Evolutionary conservation across 2,329 filamentous ascomycete genomes (phyloP).

Genomic region (Pseudogymnoascus destructans): DNA sequence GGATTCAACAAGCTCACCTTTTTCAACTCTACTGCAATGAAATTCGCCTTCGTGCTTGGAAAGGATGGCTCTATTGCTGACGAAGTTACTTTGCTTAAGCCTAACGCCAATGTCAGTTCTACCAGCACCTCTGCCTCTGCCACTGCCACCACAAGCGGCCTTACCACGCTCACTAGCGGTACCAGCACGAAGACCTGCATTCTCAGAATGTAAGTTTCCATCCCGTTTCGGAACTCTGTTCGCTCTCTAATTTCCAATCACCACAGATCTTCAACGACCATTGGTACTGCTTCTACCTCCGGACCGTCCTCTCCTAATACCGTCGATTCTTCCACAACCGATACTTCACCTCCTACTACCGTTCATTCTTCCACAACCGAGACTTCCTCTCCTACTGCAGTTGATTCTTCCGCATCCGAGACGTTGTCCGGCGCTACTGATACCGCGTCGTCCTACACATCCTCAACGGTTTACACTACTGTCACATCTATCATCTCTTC

Average conservation of each 20-base stretch:
- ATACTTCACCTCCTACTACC: not conserved
- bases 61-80: slow-evolving; percentile 30
- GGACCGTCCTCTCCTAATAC: not conserved
- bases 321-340: not conserved
- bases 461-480: not conserved
- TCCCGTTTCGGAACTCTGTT: not conserved
- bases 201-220: not conserved
- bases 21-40: slow-evolving; percentile 29
- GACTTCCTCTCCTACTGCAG: not conserved
- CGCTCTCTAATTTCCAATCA: not conserved
- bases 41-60: slow-evolving; percentile 35
- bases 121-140: not conserved
- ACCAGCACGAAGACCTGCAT: not conserved
- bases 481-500: not conserved
- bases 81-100: slow-evolving; percentile 27
- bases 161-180: not conserved
- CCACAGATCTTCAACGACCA: not conserved
- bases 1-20: slow-evolving; percentile 36
- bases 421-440: not conserved
- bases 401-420: not conserved
- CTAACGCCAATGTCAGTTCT: not conserved
- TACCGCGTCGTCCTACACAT: not conserved
- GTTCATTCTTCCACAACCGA: no score
- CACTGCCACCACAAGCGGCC: not conserved
- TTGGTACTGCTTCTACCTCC: not conserved